Percentiles rank a stretch among this genome's conserved stretches.
Evolutionary conservation across 371 early-diverging fungal species (phyloP).

Genomic region (Mucor racemosus): DNA sequence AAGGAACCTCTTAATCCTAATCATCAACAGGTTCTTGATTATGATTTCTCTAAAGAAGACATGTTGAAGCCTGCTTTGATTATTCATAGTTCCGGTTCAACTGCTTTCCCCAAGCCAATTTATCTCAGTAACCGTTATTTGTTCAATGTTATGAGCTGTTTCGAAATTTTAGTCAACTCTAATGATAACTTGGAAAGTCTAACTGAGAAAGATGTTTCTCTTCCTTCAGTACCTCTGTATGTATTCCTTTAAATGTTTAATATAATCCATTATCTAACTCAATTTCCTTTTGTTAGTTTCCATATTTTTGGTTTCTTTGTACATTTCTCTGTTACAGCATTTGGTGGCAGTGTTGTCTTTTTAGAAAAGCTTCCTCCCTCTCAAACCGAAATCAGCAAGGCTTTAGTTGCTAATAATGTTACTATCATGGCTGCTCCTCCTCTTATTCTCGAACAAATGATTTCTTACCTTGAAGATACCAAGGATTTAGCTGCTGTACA

Average conservation of each 20-base stretch:
- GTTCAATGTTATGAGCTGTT: constrained; percentile 1
- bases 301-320: constrained; percentile 24
- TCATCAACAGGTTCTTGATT: constrained; percentile 2
- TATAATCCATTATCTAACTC: background rate
- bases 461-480: constrained; percentile 15
- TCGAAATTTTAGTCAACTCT: background rate
- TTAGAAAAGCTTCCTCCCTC: constrained; percentile 20
- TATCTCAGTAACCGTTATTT: constrained; percentile 27
- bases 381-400: constrained; percentile 11
- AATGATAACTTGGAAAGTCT: too few species aligned
- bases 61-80: constrained; percentile 21
- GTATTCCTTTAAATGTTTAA: background rate
- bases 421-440: constrained; percentile 18
- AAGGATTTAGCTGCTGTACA: constrained; percentile 15
- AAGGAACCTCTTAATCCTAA: constrained; percentile 22
- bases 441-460: constrained; percentile 22
- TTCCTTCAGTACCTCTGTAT: constrained; percentile 23
- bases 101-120: constrained; percentile 32
- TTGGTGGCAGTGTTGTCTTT: constrained; percentile 25
- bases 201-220: constrained; percentile 4
- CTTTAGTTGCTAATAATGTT: constrained; percentile 12
- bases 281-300: constrained; percentile 14
- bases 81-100: constrained; percentile 32
- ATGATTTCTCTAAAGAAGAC: constrained; percentile 16
- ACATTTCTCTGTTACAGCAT: background rate